These are phyloP conservation scores for Kwoniella bestiolae DNA, from an alignment of 768 basidiomycete species.

Conservation along the genomic window DNA sequence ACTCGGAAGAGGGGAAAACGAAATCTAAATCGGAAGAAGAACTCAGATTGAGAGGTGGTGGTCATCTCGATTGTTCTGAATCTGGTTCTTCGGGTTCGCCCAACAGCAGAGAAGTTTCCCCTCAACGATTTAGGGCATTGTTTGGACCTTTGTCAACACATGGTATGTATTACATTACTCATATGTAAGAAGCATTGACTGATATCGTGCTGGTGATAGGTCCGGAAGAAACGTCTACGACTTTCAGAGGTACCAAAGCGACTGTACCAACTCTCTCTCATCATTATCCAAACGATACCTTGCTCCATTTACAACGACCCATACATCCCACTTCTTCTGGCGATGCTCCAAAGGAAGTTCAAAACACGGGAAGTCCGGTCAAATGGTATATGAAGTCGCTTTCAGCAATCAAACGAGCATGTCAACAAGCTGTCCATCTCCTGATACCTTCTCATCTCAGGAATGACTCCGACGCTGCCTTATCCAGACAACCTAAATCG, in stretches of 20 bases:
- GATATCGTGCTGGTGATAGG: too few species aligned
- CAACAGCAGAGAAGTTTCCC: too few species aligned
- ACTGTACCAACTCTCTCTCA: background rate
- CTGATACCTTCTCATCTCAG: background rate
- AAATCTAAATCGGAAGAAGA: background rate
- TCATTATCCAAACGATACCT: background rate
- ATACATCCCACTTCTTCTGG: background rate
- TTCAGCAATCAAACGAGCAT: background rate
- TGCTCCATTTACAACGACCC: background rate
- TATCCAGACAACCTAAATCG: background rate
- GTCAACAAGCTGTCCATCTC: background rate
- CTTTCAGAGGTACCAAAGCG: background rate
- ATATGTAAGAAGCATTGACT: too few species aligned
- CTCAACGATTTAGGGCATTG: too few species aligned
- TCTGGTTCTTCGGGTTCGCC: background rate
- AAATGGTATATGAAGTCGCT: background rate
- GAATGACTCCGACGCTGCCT: background rate
- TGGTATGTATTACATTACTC: too few species aligned
- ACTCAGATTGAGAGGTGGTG: background rate
- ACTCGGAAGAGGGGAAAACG: background rate
- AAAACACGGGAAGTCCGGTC: background rate
- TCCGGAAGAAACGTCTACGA: background rate
- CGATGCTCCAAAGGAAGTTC: background rate
- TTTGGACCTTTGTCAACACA: too few species aligned
- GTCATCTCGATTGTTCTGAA: background rate